These are phyloP conservation scores for Phlebopus sp. DNA, from an alignment of 1,284 basidiomycete species.

Conservation along the genomic window DNA sequence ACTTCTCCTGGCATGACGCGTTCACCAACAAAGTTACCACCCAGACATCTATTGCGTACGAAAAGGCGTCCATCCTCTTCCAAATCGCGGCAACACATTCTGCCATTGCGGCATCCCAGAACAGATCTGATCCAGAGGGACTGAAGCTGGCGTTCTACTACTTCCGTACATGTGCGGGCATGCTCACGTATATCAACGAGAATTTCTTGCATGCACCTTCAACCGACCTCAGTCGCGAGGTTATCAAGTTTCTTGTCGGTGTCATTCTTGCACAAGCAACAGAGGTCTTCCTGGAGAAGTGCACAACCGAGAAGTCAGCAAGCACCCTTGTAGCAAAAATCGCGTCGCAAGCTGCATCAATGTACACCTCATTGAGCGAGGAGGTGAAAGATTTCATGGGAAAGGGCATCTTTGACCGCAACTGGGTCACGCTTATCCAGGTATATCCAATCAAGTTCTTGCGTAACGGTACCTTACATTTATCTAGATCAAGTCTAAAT, in stretches of 20 bases:
- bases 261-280: slow-evolving; percentile 91
- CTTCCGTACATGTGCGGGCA: slow-evolving; percentile 90
- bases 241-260: slow-evolving; percentile 88
- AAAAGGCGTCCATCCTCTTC: slow-evolving; percentile 98
- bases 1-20: slow-evolving; percentile 96
- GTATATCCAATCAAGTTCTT: slow-evolving; percentile 37
- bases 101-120: slow-evolving; percentile 81
- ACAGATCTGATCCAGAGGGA: slow-evolving; percentile 88
- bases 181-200: slow-evolving; percentile 99
- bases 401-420: slow-evolving; percentile 93
- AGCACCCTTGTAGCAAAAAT: slow-evolving; percentile 81
- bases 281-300: slow-evolving; percentile 96
- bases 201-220: slow-evolving; percentile 98
- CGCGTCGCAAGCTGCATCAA: slow-evolving; percentile 76
- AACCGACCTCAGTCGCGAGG: slow-evolving; percentile 93
- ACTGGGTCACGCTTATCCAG: slow-evolving; percentile 87
- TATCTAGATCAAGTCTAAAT: slow-evolving; percentile 82
- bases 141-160: slow-evolving; percentile 93
- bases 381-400: slow-evolving; percentile 96
- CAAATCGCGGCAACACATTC: slow-evolving; percentile 95
- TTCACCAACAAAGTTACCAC: slow-evolving; percentile 93
- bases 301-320: slow-evolving; percentile 86
- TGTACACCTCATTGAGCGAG: slow-evolving; percentile 80
- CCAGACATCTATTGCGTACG: slow-evolving; percentile 95
- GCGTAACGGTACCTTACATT: slow-evolving; percentile 1